Base-by-base conservation (phyloP, 805 yeast genomes). In the Candida sonorensis region DNA sequence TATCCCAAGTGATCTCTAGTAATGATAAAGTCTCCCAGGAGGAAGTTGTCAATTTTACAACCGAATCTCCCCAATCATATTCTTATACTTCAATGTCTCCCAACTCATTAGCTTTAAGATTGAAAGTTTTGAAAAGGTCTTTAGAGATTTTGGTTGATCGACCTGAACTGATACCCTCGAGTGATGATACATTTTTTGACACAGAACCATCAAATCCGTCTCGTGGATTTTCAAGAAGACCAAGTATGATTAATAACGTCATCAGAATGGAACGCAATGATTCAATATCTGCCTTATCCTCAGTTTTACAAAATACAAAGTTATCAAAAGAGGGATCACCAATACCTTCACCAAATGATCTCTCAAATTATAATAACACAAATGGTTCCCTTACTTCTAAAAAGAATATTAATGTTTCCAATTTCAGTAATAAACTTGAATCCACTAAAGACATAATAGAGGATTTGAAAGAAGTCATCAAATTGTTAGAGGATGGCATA, bases 1-100 rank as follows among this genome's bases (percentile, higher is more conserved):
- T 13, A 2, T 10, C 11, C 7, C n/a, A 14, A 7, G 9, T 16
- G 9, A 7, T n/a, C 10, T 11, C 22, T 17, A 5, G 21, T 11
- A 15, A n/a, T n/a, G 25, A 17, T 4, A 17, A 13, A 14, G 10
- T 12, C 13, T 23, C 33, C 12, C 22, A 25, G 22, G 50, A 57
- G 9, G 75, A 78, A 34, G 64, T 81, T 13, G 51, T 77, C 24
- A 69, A 66, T 40, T 80, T 84, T 48, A 86, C 90, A 5, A 75
- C 77, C 17, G 87, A 81, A 44, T 81, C 92, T 10, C 74, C 92
- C 1, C 88, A 82, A 51, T 81, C 94, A 2, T 85, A 81, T 50
- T 83, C 94, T 0, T 85, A 85, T 52, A 85, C 92, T 3, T 83
- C 81, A 33, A 59, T 84, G 35, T 78, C 90, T 1, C 92, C 88